Evolutionary conservation across 2,329 filamentous ascomycete genomes (phyloP).

Genomic region (Laburnicola sp.): DNA sequence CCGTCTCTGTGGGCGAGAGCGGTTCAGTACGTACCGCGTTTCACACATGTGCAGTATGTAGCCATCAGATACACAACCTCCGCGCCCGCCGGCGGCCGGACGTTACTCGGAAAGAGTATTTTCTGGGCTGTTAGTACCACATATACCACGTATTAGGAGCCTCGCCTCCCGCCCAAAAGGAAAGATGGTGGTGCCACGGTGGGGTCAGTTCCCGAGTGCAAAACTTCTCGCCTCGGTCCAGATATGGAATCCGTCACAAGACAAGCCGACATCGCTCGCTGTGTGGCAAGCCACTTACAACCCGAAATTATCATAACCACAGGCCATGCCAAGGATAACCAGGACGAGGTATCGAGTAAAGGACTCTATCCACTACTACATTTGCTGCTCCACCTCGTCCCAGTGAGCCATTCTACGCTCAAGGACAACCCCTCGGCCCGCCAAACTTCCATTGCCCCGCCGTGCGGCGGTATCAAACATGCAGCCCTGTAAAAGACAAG

Average conservation of each 20-base stretch:
- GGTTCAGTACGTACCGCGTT: not conserved
- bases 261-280: too few relatives aligned
- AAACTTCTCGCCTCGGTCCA: conserved; percentile 4
- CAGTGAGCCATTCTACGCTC: too few relatives aligned
- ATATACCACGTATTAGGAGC: not conserved
- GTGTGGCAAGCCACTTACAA: too few relatives aligned
- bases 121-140: conserved; percentile 5
- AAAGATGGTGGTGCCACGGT: conserved; percentile 13
- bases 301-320: too few relatives aligned
- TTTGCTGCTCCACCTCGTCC: not conserved
- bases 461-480: not conserved
- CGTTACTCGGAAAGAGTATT: not conserved
- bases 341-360: too few relatives aligned
- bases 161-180: conserved; percentile 15
- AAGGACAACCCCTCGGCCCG: not conserved
- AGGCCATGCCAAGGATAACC: too few relatives aligned
- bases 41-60: not conserved
- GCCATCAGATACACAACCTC: not conserved
- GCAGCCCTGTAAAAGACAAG: conserved; percentile 1
- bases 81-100: not conserved
- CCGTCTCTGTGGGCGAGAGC: conserved; percentile 10
- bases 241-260: not conserved
- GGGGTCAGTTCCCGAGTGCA: conserved; percentile 11
- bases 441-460: not conserved
- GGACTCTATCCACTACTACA: not conserved